phyloP scores from a whole-genome alignment of 345 rosid species.

The Pseudoturritis turrita region DNA sequence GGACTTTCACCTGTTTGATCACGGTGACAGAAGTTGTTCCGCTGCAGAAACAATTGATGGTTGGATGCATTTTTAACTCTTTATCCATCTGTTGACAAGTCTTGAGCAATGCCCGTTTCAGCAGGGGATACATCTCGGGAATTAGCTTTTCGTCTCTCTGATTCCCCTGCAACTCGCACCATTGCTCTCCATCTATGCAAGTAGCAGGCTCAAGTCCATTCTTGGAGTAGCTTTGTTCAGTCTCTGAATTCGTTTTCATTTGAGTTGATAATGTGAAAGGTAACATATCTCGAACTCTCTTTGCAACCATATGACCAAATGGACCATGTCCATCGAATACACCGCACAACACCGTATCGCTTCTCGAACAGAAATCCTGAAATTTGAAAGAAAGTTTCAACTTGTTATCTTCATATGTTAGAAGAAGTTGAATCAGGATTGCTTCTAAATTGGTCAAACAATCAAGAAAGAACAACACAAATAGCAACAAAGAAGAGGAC shows the following conservation, averaged over 20 bases:
- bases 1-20: constrained; percentile 64
- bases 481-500: constrained; percentile 10
- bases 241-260: constrained; percentile 34
- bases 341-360: constrained; percentile 78
- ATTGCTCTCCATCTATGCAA: constrained; percentile 56
- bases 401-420: too few relatives aligned
- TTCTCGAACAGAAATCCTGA: constrained; percentile 74
- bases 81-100: constrained; percentile 80
- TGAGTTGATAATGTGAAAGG: constrained; percentile 60
- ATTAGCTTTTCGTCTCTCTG: constrained; percentile 37
- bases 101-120: constrained; percentile 62
- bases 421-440: background rate
- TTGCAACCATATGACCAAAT: constrained; percentile 86
- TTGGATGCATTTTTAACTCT: constrained; percentile 77
- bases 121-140: constrained; percentile 57
- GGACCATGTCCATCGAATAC: constrained; percentile 99
- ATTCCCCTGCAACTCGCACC: constrained; percentile 37
- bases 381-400: background rate
- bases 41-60: constrained; percentile 92
- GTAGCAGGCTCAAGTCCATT: constrained; percentile 17
- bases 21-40: constrained; percentile 87
- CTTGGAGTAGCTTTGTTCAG: constrained; percentile 9
- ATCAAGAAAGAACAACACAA: background rate
- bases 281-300: constrained; percentile 80
- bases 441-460: background rate